A percentile compares a stretch with the other conserved stretches of the same genome.
Conservation (phyloP, 352 stramenopile genomes). For the Globisporangium perplexum region DNA sequence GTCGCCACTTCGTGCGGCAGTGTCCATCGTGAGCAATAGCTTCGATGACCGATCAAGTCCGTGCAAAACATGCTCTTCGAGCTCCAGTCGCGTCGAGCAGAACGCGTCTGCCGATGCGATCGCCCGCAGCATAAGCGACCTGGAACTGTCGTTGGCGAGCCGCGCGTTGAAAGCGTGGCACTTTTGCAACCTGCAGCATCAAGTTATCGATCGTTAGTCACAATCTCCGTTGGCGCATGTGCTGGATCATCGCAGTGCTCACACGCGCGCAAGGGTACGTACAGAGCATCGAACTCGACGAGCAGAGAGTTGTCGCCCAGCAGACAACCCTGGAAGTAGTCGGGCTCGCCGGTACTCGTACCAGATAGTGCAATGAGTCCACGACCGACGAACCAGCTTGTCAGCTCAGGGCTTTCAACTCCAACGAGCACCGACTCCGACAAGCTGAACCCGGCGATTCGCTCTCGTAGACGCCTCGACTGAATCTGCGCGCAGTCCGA, state of each 20-base stretch:
- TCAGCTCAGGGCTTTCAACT: slow-evolving; percentile 17
- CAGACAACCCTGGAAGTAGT: slow-evolving; percentile 14
- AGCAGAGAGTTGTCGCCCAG: slow-evolving; percentile 13
- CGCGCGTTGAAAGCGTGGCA: slow-evolving; percentile 1
- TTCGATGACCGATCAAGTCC: slow-evolving; percentile 8
- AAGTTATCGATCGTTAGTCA: slow-evolving; percentile 2
- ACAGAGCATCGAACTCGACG: slow-evolving; percentile 11
- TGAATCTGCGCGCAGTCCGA: slow-evolving; percentile 25
- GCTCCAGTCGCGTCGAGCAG: slow-evolving; percentile 1
- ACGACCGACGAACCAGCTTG: slow-evolving; percentile 31
- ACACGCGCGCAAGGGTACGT: slow-evolving; percentile 5
- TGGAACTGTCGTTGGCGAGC: slow-evolving; percentile 6
- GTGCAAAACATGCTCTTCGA: background rate
- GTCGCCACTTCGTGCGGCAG: background rate
- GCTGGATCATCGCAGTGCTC: background rate
- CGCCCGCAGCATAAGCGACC: slow-evolving; percentile 5
- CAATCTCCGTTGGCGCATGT: background rate
- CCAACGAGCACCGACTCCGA: slow-evolving; percentile 15
- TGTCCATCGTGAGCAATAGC: slow-evolving; percentile 8
- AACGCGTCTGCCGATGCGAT: slow-evolving; percentile 14
- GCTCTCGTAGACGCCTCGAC: slow-evolving; percentile 26
- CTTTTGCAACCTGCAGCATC: slow-evolving; percentile 5
- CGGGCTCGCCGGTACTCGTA: slow-evolving; percentile 9
- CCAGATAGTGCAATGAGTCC: slow-evolving; percentile 23
- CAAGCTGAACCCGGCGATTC: slow-evolving; percentile 27